Percentiles rank a stretch among this genome's conserved stretches.
phyloP scores from a whole-genome alignment of 345 rosid species.

The Melaleuca quinquenervia region DNA sequence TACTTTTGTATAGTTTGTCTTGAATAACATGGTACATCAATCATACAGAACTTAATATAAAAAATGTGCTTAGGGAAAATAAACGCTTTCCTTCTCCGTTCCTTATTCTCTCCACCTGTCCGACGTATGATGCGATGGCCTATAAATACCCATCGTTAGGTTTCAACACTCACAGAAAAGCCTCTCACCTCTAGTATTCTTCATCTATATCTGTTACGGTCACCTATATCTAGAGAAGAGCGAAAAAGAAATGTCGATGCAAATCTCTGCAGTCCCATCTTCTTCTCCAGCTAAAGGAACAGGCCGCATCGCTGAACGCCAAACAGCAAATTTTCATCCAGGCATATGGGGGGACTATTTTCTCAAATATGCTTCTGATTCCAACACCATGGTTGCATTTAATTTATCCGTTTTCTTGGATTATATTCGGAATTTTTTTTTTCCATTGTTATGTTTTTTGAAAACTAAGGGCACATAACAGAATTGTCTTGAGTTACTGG shows the following conservation, averaged over 20 bases:
- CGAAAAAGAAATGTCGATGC: background rate
- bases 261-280: background rate
- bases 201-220: no score
- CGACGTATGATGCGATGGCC: background rate
- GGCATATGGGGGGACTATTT: background rate
- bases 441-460: background rate
- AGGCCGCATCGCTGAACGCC: background rate
- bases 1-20: no score
- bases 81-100: background rate
- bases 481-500: background rate
- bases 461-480: background rate
- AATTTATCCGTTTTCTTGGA: background rate
- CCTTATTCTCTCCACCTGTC: background rate
- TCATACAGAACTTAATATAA: no score
- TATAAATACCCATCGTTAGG: no score
- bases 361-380: background rate
- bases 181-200: no score
- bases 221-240: background rate
- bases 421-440: background rate
- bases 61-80: no score
- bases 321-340: background rate
- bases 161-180: no score
- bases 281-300: background rate
- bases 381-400: background rate
- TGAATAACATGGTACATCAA: no score